These are phyloP conservation scores for Yarrowia sp. DNA, from an alignment of 805 yeast genomes.

Conservation along the genomic window DNA sequence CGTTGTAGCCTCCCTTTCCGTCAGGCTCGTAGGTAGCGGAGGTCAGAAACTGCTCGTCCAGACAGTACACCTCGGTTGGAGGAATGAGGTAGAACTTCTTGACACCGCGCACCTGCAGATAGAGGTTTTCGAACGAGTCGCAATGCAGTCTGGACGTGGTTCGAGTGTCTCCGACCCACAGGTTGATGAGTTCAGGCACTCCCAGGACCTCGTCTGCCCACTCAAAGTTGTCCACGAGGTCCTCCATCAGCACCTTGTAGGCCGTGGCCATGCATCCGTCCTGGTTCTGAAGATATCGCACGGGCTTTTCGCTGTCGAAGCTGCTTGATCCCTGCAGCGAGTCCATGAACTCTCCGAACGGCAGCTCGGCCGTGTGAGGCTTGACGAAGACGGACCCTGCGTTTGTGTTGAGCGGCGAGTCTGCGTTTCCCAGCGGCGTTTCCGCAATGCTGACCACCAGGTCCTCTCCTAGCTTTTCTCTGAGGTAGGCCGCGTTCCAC, in stretches of 20 bases:
- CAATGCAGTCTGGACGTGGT: conserved; percentile 40
- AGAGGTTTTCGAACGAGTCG: conserved; percentile 43
- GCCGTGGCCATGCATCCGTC: conserved; percentile 39
- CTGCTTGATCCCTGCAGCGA: conserved; percentile 27
- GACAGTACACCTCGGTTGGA: conserved; percentile 38
- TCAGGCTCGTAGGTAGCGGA: conserved; percentile 36
- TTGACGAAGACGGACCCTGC: conserved; percentile 36
- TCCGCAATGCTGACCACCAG: conserved; percentile 34
- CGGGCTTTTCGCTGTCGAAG: conserved; percentile 1
- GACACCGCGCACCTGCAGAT: conserved; percentile 39
- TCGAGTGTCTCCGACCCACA: conserved; percentile 41
- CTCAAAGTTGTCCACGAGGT: conserved; percentile 30
- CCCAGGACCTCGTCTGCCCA: conserved; percentile 33
- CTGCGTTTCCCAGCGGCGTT: conserved; percentile 43
- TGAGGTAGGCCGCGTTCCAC: conserved; percentile 24
- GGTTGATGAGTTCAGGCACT: conserved; percentile 41
- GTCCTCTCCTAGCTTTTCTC: conserved; percentile 23
- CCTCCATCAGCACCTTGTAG: conserved; percentile 31
- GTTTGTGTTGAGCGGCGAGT: conserved; percentile 36
- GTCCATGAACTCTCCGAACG: conserved; percentile 34
- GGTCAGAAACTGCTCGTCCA: conserved; percentile 36
- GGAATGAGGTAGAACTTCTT: conserved; percentile 41
- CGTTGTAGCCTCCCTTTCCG: conserved; percentile 30
- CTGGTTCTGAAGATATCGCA: conserved; percentile 42
- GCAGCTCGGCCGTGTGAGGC: conserved; percentile 35